Conservation (phyloP, 208 protist genomes). For the Baffinella frigidus region DNA sequence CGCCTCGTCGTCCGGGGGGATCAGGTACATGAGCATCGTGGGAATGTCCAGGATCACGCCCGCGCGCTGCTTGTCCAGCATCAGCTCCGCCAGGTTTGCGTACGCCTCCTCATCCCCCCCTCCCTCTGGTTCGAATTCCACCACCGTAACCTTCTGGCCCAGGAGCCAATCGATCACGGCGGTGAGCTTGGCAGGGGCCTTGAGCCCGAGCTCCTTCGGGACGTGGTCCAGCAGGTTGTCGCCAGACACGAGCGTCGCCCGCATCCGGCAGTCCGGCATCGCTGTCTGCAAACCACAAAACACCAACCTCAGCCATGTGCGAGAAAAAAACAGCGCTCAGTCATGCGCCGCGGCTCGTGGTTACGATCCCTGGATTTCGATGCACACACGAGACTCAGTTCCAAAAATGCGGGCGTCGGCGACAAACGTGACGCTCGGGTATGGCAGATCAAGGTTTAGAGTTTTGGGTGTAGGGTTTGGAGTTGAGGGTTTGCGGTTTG, state of each 20-base stretch:
- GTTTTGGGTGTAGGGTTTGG: no score
- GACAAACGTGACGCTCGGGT: no score
- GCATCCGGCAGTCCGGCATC: background rate
- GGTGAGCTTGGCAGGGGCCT: background rate
- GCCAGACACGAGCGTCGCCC: background rate
- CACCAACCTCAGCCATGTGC: no score
- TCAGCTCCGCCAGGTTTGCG: background rate
- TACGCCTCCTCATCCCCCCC: background rate
- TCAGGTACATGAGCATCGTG: conserved; percentile 17
- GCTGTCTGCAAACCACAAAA: no score
- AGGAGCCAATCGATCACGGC: background rate
- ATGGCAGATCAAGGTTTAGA: no score
- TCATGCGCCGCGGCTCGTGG: no score
- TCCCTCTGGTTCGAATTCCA: conserved; percentile 17
- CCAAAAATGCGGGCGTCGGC: no score
- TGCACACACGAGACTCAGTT: no score
- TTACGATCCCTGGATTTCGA: no score
- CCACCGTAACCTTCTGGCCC: background rate
- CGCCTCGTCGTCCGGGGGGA: conserved; percentile 1
- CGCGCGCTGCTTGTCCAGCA: background rate
- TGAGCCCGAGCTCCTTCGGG: background rate
- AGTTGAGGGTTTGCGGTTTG: no score
- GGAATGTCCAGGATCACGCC: background rate
- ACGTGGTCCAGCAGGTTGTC: background rate
- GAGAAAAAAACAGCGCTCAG: no score